phyloP scores from a whole-genome alignment of 345 rosid species.

The Heritiera fomes region DNA sequence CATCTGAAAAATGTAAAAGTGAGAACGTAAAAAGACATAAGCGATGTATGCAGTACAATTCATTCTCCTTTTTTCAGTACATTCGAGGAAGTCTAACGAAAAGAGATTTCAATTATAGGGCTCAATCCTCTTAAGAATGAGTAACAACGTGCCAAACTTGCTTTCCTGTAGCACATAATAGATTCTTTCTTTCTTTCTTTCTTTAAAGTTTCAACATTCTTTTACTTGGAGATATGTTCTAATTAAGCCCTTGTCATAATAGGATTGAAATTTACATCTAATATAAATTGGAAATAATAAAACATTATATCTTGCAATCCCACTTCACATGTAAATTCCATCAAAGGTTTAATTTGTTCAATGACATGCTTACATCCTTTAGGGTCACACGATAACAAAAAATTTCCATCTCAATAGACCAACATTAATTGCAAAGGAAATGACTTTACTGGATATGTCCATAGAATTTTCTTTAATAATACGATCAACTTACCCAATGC shows the following conservation, averaged over 20 bases:
- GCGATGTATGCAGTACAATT: background rate
- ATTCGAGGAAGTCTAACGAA: too few relatives aligned
- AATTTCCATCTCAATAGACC: background rate
- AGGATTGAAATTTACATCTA: background rate
- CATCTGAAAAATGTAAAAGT: conserved; percentile 45
- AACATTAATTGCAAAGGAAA: background rate
- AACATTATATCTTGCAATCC: background rate
- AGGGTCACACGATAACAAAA: background rate
- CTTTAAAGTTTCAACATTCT: too few relatives aligned
- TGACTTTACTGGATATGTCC: too few relatives aligned
- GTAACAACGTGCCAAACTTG: background rate
- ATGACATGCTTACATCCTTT: background rate
- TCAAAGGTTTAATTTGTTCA: background rate
- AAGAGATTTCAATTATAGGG: too few relatives aligned
- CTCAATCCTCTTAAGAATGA: background rate
- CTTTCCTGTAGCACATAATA: too few relatives aligned
- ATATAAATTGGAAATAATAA: background rate
- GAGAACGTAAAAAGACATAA: background rate
- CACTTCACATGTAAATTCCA: background rate
- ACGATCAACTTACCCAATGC: conserved; percentile 65
- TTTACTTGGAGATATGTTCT: too few relatives aligned
- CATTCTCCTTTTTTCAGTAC: background rate
- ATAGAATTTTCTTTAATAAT: background rate
- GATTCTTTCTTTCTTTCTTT: too few relatives aligned
- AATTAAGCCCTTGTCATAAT: background rate